phyloP scores from a whole-genome alignment of 1,284 basidiomycete species.

The Mycosarcoma mackinlayi region DNA sequence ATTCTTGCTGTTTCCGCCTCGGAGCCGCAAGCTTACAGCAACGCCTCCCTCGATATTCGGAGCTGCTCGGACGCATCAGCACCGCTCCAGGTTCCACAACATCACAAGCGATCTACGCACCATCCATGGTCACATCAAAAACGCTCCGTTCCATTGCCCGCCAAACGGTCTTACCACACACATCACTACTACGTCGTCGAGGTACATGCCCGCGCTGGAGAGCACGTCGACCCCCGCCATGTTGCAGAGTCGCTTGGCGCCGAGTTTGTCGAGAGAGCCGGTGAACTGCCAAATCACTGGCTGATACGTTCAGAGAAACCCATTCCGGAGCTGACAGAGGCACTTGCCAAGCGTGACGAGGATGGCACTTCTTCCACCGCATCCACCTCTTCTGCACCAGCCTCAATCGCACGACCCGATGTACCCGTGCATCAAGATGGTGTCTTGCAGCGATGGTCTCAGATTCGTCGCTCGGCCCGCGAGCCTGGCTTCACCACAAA shows the following conservation, averaged over 20 bases:
- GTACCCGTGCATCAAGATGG: slow-evolving; percentile 65
- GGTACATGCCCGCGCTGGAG: slow-evolving; percentile 73
- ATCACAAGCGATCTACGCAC: slow-evolving; percentile 17
- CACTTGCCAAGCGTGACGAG: slow-evolving; percentile 13
- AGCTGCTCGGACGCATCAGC: slow-evolving; percentile 17
- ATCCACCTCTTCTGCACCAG: slow-evolving; percentile 15
- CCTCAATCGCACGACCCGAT: slow-evolving; percentile 13
- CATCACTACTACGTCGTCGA: slow-evolving; percentile 92
- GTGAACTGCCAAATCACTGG: slow-evolving; percentile 85
- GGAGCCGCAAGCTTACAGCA: neutral
- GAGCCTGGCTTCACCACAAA: slow-evolving; percentile 28
- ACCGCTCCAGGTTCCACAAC: neutral
- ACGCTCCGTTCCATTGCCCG: slow-evolving; percentile 48
- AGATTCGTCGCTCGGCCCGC: slow-evolving; percentile 31
- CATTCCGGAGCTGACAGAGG: slow-evolving; percentile 10
- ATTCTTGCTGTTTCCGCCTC: slow-evolving; percentile 26
- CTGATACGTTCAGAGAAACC: slow-evolving; percentile 76
- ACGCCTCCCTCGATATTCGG: slow-evolving; percentile 11
- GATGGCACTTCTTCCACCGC: slow-evolving; percentile 4
- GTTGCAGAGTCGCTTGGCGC: slow-evolving; percentile 77
- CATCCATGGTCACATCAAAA: slow-evolving; percentile 43
- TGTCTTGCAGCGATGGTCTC: slow-evolving; percentile 71
- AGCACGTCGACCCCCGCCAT: slow-evolving; percentile 69
- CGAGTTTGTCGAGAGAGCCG: slow-evolving; percentile 87
- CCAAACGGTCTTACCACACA: slow-evolving; percentile 74